Conservation (phyloP, 495 filamentous ascomycete species). For the Bryoglossum gracile region DNA sequence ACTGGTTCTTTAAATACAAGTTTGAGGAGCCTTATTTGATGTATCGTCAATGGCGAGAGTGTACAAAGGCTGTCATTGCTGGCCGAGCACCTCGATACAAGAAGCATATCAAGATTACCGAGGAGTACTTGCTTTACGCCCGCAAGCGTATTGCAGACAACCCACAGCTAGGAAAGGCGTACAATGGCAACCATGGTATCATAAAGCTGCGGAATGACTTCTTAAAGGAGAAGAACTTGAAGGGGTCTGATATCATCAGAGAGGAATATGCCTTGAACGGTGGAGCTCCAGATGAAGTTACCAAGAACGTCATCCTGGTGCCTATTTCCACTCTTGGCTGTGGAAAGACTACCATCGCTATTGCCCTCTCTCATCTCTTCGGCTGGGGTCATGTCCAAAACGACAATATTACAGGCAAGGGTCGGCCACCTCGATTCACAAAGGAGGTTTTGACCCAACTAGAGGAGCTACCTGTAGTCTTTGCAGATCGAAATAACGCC, state of each 20-base stretch:
- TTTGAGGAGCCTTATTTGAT: constrained; percentile 98
- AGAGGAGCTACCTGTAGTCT: constrained; percentile 57
- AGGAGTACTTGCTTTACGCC: constrained; percentile 81
- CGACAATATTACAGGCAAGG: constrained; percentile 81
- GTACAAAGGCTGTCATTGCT: constrained; percentile 80
- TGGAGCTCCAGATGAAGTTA: constrained; percentile 36
- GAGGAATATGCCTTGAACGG: constrained; percentile 45
- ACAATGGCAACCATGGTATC: constrained; percentile 90
- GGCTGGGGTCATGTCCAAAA: constrained; percentile 94
- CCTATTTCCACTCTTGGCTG: constrained; percentile 92
- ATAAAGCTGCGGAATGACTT: constrained; percentile 86
- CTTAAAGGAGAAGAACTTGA: constrained; percentile 68
- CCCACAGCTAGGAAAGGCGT: constrained; percentile 53
- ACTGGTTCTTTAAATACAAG: constrained; percentile 99
- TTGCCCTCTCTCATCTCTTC: constrained; percentile 78
- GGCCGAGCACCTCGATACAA: constrained; percentile 67
- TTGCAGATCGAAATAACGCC: constrained; percentile 93
- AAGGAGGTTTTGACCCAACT: constrained; percentile 55
- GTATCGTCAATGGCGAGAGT: constrained; percentile 98
- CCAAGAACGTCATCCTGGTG: constrained; percentile 63
- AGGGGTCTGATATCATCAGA: constrained; percentile 76
- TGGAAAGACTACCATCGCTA: constrained; percentile 88
- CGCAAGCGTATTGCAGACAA: constrained; percentile 61
- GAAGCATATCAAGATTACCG: constrained; percentile 85
- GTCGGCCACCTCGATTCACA: constrained; percentile 66